Conservation (phyloP, 257 asterid genomes). For the Ehretia macrophylla region DNA sequence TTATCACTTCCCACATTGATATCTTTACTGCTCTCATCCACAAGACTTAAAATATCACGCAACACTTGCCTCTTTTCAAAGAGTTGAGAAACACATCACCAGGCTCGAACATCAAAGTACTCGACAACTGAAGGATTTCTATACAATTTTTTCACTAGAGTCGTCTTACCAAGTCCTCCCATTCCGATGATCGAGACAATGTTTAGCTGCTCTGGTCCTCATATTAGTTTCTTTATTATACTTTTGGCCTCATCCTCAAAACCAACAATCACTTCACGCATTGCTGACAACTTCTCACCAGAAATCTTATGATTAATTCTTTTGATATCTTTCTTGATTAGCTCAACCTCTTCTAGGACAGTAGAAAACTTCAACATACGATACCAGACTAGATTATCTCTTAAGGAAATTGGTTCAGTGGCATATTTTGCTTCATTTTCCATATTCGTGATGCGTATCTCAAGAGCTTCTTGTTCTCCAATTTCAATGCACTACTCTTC, state of each 20-base stretch:
- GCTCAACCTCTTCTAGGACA: slow-evolving; percentile 1
- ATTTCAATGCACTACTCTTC: not conserved
- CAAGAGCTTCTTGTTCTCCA: slow-evolving; percentile 4
- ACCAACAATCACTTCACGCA: slow-evolving; percentile 3
- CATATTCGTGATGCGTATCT: slow-evolving; percentile 1
- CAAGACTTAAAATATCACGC: not conserved
- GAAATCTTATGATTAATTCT: not conserved
- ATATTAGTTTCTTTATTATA: not conserved
- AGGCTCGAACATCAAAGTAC: not conserved
- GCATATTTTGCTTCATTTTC: slow-evolving; percentile 7
- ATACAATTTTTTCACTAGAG: not conserved
- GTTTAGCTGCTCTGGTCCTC: not conserved
- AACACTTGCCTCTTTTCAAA: not conserved
- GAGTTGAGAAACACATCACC: not conserved
- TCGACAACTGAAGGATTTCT: not conserved
- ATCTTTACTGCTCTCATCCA: not conserved
- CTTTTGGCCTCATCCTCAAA: not conserved
- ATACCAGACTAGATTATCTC: not conserved
- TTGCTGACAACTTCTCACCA: not conserved
- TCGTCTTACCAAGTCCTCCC: slow-evolving; percentile 13
- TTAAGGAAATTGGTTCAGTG: not conserved
- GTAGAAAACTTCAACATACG: not conserved
- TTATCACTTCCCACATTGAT: not conserved
- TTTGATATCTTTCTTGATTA: not conserved
- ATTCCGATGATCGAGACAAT: not conserved